Conservation (phyloP, 768 basidiomycete genomes). For the Suillus plorans region DNA sequence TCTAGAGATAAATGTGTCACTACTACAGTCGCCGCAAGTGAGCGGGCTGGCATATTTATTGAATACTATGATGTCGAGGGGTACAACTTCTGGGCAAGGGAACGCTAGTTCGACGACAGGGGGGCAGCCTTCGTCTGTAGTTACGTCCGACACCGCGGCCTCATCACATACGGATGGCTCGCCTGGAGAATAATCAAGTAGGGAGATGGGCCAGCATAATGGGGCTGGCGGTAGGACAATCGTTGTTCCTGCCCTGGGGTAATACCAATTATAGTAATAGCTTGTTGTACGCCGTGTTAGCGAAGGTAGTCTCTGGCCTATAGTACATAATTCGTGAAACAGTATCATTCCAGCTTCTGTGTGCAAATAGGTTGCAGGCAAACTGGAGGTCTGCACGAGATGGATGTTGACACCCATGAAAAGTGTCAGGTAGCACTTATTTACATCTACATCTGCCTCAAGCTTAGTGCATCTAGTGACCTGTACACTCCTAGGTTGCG, state of each 20-base stretch:
- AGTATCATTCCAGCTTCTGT: background rate
- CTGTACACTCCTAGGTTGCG: background rate
- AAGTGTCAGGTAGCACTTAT: background rate
- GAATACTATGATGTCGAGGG: conserved; percentile 65
- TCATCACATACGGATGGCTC: background rate
- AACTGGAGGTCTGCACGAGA: background rate
- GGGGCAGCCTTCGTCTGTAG: background rate
- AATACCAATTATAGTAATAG: background rate
- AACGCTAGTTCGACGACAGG: conserved; percentile 5
- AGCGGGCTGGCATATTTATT: conserved; percentile 69
- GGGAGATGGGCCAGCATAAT: background rate
- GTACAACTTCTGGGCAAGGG: conserved; percentile 24
- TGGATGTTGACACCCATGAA: background rate
- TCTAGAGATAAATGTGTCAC: conserved; percentile 76
- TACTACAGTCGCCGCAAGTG: conserved; percentile 75
- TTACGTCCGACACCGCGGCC: background rate
- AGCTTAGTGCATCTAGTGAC: background rate
- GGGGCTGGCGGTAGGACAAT: background rate
- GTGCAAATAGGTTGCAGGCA: background rate
- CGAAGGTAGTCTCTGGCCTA: background rate
- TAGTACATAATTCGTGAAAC: background rate
- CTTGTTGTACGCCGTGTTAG: background rate
- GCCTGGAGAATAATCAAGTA: background rate
- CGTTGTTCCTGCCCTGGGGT: background rate
- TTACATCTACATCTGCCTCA: background rate